Evolutionary conservation across 169 alveolate species (phyloP).

Genomic region (Plasmodium gallinaceum): DNA sequence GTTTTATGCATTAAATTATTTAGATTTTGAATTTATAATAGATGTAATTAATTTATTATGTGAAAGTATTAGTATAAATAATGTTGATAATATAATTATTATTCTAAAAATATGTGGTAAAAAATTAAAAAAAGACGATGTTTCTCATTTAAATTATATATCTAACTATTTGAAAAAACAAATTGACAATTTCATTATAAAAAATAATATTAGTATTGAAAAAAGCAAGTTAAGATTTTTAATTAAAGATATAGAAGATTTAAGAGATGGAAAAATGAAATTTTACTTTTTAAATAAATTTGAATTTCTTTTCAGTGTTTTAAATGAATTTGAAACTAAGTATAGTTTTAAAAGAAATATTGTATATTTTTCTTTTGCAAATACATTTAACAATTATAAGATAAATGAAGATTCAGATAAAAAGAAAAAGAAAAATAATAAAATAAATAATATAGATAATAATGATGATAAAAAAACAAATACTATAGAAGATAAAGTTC

Average conservation of each 20-base stretch:
- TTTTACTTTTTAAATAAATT: slow-evolving; percentile 67
- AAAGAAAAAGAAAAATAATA: background rate
- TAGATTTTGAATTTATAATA: slow-evolving; percentile 67
- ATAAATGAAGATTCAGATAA: background rate
- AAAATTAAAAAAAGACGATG: slow-evolving; percentile 53
- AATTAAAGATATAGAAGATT: slow-evolving; percentile 74
- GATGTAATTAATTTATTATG: slow-evolving; percentile 69
- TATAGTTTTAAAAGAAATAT: slow-evolving; percentile 31
- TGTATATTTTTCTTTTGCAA: slow-evolving; percentile 34
- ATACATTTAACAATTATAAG: slow-evolving; percentile 7
- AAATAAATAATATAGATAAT: background rate
- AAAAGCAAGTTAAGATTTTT: slow-evolving; percentile 63
- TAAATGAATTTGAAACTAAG: slow-evolving; percentile 54
- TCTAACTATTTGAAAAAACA: slow-evolving; percentile 61
- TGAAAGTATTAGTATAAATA: slow-evolving; percentile 66
- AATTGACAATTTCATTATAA: slow-evolving; percentile 29
- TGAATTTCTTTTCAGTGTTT: slow-evolving; percentile 54
- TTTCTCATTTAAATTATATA: slow-evolving; percentile 48
- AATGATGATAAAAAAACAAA: background rate
- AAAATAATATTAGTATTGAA: slow-evolving; percentile 39
- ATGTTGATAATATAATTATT: slow-evolving; percentile 74
- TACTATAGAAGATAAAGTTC: slow-evolving; percentile 18
- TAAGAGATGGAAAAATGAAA: slow-evolving; percentile 76
- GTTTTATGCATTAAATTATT: slow-evolving; percentile 52
- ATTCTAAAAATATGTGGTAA: slow-evolving; percentile 67